Evolutionary conservation across 2,329 filamentous ascomycete genomes (phyloP), one percentile per base, ranked within the genome.

Genomic region (Fusarium sp.): DNA sequence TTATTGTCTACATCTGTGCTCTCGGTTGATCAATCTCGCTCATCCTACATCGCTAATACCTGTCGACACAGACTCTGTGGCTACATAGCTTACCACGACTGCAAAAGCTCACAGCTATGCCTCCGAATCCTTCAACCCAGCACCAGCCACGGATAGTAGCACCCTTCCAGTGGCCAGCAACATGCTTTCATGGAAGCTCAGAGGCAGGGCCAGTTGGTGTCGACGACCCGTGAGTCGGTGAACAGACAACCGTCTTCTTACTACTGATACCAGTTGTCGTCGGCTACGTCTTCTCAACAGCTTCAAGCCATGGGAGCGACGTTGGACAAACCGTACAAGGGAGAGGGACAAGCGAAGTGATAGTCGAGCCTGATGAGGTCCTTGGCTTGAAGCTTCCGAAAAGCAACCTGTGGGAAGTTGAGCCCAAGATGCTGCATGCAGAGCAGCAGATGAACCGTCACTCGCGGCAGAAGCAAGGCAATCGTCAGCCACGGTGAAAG

Each of bases 211-310:
- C n/a, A n/a, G n/a, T n/a, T n/a, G n/a, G n/a, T n/a, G n/a, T n/a
- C n/a, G n/a, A n/a, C n/a, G n/a, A n/a, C n/a, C n/a, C n/a, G n/a
- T n/a, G n/a, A n/a, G n/a, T n/a, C n/a, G n/a, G n/a, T n/a, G n/a
- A n/a, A n/a, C n/a, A n/a, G n/a, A n/a, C n/a, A n/a, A n/a, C n/a
- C n/a, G n/a, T n/a, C n/a, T n/a, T n/a, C n/a, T n/a, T n/a, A n/a
- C n/a, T n/a, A n/a, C n/a, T n/a, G n/a, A n/a, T n/a, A n/a, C n/a
- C n/a, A n/a, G n/a, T n/a, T n/a, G 47, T 63, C 2, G 59, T 51
- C 6, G 59, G 52, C 35, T 66, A 80, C 82, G 13, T 82, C 38
- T 63, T 57, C 1, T 60, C 51, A 0, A 63, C 61, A 11, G 54
- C 58, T 31, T 36, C 63, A 5, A 57, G 57, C 11, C 60, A 49